These are phyloP conservation scores for Albizia julibrissin DNA, from an alignment of 306 rosid genomes.

Conservation along the genomic window DNA sequence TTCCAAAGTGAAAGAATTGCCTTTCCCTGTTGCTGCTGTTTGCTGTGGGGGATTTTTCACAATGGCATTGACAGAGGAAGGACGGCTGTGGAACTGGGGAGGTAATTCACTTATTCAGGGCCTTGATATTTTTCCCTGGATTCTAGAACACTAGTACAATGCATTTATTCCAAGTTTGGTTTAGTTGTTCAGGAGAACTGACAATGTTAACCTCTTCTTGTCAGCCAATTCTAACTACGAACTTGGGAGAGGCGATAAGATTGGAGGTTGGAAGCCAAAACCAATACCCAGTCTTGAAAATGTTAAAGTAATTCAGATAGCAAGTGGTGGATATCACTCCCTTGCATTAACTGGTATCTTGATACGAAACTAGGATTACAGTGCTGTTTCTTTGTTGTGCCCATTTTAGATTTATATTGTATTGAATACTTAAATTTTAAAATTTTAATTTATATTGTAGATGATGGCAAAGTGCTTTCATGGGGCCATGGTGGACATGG, in stretches of 20 bases:
- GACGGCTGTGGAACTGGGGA: slow-evolving; percentile 94
- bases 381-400: slow-evolving; percentile 13
- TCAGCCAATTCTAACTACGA: slow-evolving; percentile 90
- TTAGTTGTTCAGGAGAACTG: slow-evolving; percentile 34
- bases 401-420: background rate
- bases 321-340: slow-evolving; percentile 95
- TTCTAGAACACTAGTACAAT: slow-evolving; percentile 4
- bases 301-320: slow-evolving; percentile 65
- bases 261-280: slow-evolving; percentile 91
- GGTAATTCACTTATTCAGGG: slow-evolving; percentile 49
- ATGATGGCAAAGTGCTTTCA: slow-evolving; percentile 87
- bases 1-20: slow-evolving; percentile 72
- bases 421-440: slow-evolving; percentile 14
- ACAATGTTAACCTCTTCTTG: slow-evolving; percentile 28
- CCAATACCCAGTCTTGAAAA: slow-evolving; percentile 73
- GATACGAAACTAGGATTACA: slow-evolving; percentile 9
- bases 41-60: slow-evolving; percentile 96
- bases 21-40: slow-evolving; percentile 70
- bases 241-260: slow-evolving; percentile 89
- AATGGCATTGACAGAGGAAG: slow-evolving; percentile 71
- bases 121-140: background rate
- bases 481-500: slow-evolving; percentile 99
- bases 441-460: slow-evolving; percentile 45
- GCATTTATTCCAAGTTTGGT: slow-evolving; percentile 17
- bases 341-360: slow-evolving; percentile 85